These are phyloP conservation scores for Casaregolazyma suthepensis DNA, from an alignment of 1,139 yeast genomes.

Conservation along the genomic window DNA sequence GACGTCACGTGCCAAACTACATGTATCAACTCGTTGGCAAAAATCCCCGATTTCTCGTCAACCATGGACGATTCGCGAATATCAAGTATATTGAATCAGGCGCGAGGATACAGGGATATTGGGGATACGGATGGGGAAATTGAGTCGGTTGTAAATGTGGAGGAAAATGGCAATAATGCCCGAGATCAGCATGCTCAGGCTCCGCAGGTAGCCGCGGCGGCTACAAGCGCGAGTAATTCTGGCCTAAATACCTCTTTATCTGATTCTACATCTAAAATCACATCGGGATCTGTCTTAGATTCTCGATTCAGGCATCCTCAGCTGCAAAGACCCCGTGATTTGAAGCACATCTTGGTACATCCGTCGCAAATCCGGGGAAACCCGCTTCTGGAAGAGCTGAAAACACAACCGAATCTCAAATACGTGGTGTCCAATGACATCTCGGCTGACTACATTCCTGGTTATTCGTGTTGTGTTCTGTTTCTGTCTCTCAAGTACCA, in stretches of 20 bases:
- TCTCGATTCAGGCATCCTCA: slow-evolving; percentile 6
- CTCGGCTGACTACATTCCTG: slow-evolving; percentile 55
- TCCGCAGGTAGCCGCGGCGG: background rate
- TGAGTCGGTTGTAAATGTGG: background rate
- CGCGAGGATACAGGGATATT: background rate
- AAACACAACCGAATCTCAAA: slow-evolving; percentile 35
- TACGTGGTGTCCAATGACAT: slow-evolving; percentile 41
- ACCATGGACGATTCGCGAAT: slow-evolving; percentile 6
- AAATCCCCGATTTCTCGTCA: background rate
- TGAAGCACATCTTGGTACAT: slow-evolving; percentile 39
- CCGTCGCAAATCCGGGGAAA: slow-evolving; percentile 51
- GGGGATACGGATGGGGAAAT: background rate
- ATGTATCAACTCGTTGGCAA: background rate
- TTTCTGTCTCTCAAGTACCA: slow-evolving; percentile 76
- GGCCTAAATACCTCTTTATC: background rate
- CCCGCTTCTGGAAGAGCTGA: slow-evolving; percentile 46
- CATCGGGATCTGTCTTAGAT: background rate
- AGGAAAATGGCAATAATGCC: background rate
- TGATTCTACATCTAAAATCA: background rate
- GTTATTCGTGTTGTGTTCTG: slow-evolving; percentile 60
- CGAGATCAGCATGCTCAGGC: background rate
- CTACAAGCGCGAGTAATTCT: background rate
- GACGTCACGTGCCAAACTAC: background rate
- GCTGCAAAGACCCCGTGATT: slow-evolving; percentile 14
- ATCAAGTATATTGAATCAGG: slow-evolving; percentile 4